Evolutionary conservation across 805 yeast species (phyloP).

Genomic region (Priceomyces haplophilus): DNA sequence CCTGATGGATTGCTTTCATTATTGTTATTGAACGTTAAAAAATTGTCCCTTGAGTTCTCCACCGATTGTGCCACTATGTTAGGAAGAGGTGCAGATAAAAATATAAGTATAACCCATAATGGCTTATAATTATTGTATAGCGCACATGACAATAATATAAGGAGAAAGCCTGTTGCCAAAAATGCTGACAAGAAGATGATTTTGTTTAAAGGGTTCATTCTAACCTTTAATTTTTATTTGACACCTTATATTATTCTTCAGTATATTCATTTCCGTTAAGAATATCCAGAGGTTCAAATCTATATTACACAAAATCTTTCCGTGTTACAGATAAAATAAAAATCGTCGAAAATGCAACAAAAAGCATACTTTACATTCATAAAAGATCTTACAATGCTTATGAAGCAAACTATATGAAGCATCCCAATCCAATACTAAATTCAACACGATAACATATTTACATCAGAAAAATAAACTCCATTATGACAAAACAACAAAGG

Average conservation of each 20-base stretch:
- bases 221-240: background rate
- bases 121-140: constrained; percentile 41
- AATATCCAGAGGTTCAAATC: too few species aligned
- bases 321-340: too few species aligned
- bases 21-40: constrained; percentile 42
- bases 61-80: constrained; percentile 37
- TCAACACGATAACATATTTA: background rate
- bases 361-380: too few species aligned
- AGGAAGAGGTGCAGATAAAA: constrained; percentile 44
- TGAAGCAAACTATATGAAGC: too few species aligned
- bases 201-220: constrained; percentile 45
- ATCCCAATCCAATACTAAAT: too few species aligned
- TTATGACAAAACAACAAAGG: background rate
- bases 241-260: background rate
- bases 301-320: too few species aligned
- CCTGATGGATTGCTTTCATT: constrained; percentile 36
- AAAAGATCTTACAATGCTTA: too few species aligned
- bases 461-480: background rate
- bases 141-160: constrained; percentile 44
- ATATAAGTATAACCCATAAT: constrained; percentile 41
- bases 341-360: too few species aligned
- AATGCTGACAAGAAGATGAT: constrained; percentile 46
- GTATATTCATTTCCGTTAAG: too few species aligned
- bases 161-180: constrained; percentile 43
- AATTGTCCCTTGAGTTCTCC: constrained; percentile 40